A percentile compares a stretch with the other conserved stretches of the same genome.
Conservation (phyloP, 1,139 yeast genomes). For the Lodderomyces margitis region DNA sequence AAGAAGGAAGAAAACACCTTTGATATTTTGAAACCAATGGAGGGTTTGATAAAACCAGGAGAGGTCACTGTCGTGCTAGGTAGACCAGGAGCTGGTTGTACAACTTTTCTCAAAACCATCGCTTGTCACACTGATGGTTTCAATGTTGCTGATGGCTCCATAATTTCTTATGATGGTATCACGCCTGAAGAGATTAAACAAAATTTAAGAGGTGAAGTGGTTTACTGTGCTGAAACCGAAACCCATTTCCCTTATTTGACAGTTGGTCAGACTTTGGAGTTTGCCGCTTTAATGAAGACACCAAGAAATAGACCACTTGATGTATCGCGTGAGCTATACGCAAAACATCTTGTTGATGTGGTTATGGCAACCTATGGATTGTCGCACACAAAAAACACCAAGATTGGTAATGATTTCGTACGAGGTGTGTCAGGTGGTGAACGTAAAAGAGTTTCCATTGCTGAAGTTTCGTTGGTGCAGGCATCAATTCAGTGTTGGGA, state of each 20-base stretch:
- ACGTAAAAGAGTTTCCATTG: conserved; percentile 44
- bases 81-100: conserved; percentile 64
- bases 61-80: conserved; percentile 63
- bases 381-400: conserved; percentile 21
- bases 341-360: conserved; percentile 27
- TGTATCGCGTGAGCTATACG: conserved; percentile 37
- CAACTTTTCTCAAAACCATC: conserved; percentile 71
- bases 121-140: conserved; percentile 75
- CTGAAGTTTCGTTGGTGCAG: conserved; percentile 40
- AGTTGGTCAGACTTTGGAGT: conserved; percentile 50
- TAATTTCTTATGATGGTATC: conserved; percentile 33
- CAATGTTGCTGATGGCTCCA: conserved; percentile 51
- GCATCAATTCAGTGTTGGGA: conserved; percentile 56
- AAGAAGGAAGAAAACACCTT: conserved; percentile 15
- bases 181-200: conserved; percentile 26
- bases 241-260: conserved; percentile 54
- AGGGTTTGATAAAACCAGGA: conserved; percentile 51
- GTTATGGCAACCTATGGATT: conserved; percentile 22
- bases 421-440: conserved; percentile 47
- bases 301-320: conserved; percentile 38
- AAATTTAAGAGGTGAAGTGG: conserved; percentile 51
- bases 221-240: conserved; percentile 54
- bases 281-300: conserved; percentile 42
- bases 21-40: conserved; percentile 37
- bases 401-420: conserved; percentile 30